Conservation (phyloP, 306 rosid genomes). For the Rosa rugosa region DNA sequence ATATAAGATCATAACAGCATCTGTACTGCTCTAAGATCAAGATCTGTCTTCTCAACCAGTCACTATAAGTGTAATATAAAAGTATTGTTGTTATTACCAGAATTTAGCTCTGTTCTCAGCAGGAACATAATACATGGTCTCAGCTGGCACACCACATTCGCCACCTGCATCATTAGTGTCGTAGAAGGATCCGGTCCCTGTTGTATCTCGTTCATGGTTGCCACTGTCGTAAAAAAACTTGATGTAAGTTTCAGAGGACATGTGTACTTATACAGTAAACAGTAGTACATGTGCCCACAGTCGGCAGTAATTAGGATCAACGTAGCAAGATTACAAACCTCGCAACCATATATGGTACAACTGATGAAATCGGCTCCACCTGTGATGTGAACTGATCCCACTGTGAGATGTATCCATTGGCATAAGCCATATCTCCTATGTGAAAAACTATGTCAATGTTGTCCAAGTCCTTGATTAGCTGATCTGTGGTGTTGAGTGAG, state of each 20-base stretch:
- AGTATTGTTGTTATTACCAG: conserved; percentile 43
- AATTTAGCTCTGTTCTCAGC: conserved; percentile 82
- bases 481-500: conserved; percentile 68
- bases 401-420: conserved; percentile 80
- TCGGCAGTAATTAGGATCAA: background rate
- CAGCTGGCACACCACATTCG: conserved; percentile 79
- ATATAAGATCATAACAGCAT: background rate
- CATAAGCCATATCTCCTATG: conserved; percentile 75
- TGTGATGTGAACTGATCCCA: conserved; percentile 93
- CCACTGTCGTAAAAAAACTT: conserved; percentile 46
- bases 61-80: background rate
- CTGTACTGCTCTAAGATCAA: background rate
- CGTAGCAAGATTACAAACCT: conserved; percentile 44
- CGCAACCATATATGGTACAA: conserved; percentile 75
- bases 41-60: background rate
- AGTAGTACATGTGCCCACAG: background rate
- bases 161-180: conserved; percentile 73
- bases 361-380: conserved; percentile 78
- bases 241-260: background rate
- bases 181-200: conserved; percentile 70
- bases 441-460: conserved; percentile 77
- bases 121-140: conserved; percentile 78
- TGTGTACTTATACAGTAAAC: background rate
- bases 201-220: conserved; percentile 76
- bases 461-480: conserved; percentile 63